A percentile compares a stretch with the other conserved stretches of the same genome.
Evolutionary conservation across 2,329 filamentous ascomycete genomes (phyloP).

Genomic region (Cucurbitaria berberidis): DNA sequence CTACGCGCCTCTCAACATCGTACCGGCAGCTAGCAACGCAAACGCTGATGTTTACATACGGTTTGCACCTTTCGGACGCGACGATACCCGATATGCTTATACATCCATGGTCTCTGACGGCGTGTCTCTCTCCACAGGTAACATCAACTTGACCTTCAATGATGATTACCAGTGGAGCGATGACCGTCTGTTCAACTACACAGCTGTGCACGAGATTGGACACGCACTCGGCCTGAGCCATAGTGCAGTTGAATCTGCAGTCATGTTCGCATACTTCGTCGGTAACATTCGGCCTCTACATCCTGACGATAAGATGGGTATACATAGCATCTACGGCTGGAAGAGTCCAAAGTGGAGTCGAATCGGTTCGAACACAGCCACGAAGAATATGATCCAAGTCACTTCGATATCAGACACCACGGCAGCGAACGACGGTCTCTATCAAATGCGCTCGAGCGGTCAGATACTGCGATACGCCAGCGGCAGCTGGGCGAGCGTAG

Average conservation of each 20-base stretch:
- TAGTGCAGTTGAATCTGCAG: constrained; percentile 33
- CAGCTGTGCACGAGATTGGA: constrained; percentile 37
- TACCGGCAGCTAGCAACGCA: constrained; percentile 16
- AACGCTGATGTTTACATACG: constrained; percentile 34
- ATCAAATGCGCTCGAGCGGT: constrained; percentile 34
- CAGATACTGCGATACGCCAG: constrained; percentile 30
- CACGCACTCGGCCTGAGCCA: constrained; percentile 38
- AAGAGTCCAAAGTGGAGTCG: constrained; percentile 32
- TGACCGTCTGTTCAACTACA: constrained; percentile 35
- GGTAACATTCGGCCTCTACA: constrained; percentile 29
- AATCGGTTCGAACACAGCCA: constrained; percentile 27
- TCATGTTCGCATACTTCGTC: constrained; percentile 40
- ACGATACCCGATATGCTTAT: constrained; percentile 29
- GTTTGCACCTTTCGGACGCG: constrained; percentile 28
- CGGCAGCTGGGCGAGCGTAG: constrained; percentile 25
- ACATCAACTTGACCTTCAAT: constrained; percentile 41
- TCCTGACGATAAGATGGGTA: constrained; percentile 36
- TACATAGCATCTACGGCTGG: constrained; percentile 40
- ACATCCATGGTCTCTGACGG: constrained; percentile 37
- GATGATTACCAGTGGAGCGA: constrained; percentile 38
- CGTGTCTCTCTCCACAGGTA: constrained; percentile 23
- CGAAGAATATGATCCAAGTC: constrained; percentile 25
- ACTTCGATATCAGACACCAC: constrained; percentile 13
- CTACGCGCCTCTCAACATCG: constrained; percentile 27
- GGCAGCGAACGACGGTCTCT: constrained; percentile 29